phyloP scores from a whole-genome alignment of 1,284 basidiomycete species.

The Ganoderma lingzhi region DNA sequence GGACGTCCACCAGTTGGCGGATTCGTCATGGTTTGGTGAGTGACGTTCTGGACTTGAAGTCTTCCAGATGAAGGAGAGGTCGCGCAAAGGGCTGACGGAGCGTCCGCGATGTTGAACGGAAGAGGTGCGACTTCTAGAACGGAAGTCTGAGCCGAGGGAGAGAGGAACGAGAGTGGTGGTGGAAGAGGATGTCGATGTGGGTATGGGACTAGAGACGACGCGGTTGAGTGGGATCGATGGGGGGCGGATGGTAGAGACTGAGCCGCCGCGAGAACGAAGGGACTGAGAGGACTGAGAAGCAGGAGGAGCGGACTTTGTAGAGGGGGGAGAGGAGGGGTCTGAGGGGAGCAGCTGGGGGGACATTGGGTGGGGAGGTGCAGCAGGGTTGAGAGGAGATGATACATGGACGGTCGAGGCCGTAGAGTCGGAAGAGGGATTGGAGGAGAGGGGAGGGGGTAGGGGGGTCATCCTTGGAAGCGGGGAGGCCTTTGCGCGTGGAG shows the following conservation, averaged over 20 bases:
- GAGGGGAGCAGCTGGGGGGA: conserved; percentile 7
- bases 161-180: conserved; percentile 27
- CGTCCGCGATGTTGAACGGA: conserved; percentile 29
- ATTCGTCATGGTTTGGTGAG: conserved; percentile 35
- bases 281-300: conserved; percentile 22
- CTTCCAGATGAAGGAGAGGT: conserved; percentile 33
- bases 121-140: conserved; percentile 23
- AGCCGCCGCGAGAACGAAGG: conserved; percentile 27
- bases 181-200: conserved; percentile 21
- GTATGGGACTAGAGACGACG: conserved; percentile 36
- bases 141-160: conserved; percentile 22
- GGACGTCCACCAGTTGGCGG: conserved; percentile 44
- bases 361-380: conserved; percentile 12
- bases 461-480: not conserved
- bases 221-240: conserved; percentile 33
- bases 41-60: conserved; percentile 11
- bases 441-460: conserved; percentile 6
- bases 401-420: conserved; percentile 21
- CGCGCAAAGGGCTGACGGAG: conserved; percentile 35
- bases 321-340: not conserved
- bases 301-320: conserved; percentile 16
- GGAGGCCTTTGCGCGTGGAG: conserved; percentile 12
- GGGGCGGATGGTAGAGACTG: conserved; percentile 35
- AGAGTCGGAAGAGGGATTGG: conserved; percentile 20
- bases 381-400: conserved; percentile 26